These are phyloP conservation scores for Tubosaeta sp. DNA, from an alignment of 768 basidiomycete genomes.

Conservation along the genomic window DNA sequence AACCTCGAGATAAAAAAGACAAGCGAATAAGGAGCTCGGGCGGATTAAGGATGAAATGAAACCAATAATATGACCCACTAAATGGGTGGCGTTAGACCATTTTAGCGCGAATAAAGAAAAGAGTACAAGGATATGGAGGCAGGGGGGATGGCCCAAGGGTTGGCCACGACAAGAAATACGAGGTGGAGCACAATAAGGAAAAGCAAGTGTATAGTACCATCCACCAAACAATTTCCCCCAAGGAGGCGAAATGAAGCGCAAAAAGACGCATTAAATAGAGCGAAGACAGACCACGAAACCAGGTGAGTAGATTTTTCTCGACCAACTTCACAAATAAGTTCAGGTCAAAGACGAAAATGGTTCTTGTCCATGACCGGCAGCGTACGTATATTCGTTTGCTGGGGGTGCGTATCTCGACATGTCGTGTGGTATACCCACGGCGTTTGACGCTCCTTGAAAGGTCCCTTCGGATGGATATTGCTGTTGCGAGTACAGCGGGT, in stretches of 20 bases:
- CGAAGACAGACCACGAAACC: background rate
- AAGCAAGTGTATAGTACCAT: constrained; percentile 6
- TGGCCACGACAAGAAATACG: constrained; percentile 9
- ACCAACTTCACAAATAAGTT: background rate
- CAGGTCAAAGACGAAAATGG: constrained; percentile 18
- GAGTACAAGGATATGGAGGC: constrained; percentile 12
- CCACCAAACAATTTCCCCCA: constrained; percentile 7
- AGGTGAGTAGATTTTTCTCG: background rate
- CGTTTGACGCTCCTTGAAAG: constrained; percentile 11
- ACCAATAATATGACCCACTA: constrained; percentile 8
- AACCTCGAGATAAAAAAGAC: constrained; percentile 7
- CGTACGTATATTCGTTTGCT: constrained; percentile 18
- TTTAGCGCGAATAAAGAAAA: constrained; percentile 8
- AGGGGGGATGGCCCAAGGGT: constrained; percentile 7
- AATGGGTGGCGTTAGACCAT: background rate
- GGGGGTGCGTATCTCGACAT: constrained; percentile 18
- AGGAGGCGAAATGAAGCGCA: background rate
- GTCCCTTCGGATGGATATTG: constrained; percentile 19
- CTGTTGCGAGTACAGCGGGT: constrained; percentile 11
- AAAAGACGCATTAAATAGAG: constrained; percentile 5
- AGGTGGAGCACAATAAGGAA: constrained; percentile 8
- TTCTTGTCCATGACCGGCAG: constrained; percentile 22
- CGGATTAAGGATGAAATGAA: background rate
- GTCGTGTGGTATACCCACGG: constrained; percentile 12
- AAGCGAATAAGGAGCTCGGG: constrained; percentile 7